These are phyloP conservation scores for Eruca vesicaria DNA, from an alignment of 441 rosid genomes.

Conservation along the genomic window DNA sequence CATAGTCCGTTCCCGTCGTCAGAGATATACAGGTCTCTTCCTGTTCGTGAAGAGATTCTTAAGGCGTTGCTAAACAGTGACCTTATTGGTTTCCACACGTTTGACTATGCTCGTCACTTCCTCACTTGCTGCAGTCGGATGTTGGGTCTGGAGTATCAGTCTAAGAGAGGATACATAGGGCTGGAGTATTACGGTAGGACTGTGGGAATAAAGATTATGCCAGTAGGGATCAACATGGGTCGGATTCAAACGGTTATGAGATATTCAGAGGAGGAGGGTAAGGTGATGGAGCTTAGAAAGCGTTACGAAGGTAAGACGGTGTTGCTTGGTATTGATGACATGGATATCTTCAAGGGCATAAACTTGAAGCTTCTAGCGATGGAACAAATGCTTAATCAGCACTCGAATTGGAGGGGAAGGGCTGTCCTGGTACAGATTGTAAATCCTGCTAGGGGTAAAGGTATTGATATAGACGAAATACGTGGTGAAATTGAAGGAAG, in stretches of 20 bases:
- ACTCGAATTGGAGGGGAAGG: slow-evolving; percentile 47
- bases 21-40: slow-evolving; percentile 51
- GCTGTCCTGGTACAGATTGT: slow-evolving; percentile 54
- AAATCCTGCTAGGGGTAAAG: slow-evolving; percentile 54
- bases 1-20: slow-evolving; percentile 58
- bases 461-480: slow-evolving; percentile 37
- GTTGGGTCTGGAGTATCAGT: slow-evolving; percentile 49
- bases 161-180: slow-evolving; percentile 58
- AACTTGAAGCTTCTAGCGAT: slow-evolving; percentile 52
- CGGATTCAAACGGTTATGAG: slow-evolving; percentile 49
- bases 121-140: slow-evolving; percentile 60
- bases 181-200: slow-evolving; percentile 44
- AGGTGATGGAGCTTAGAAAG: slow-evolving; percentile 39
- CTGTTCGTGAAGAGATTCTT: slow-evolving; percentile 52
- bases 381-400: slow-evolving; percentile 53
- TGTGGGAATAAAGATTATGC: slow-evolving; percentile 55
- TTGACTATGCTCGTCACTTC: slow-evolving; percentile 45
- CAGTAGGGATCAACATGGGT: slow-evolving; percentile 53
- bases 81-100: slow-evolving; percentile 52
- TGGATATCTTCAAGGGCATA: slow-evolving; percentile 53
- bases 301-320: slow-evolving; percentile 48
- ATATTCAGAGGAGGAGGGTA: slow-evolving; percentile 42
- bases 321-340: slow-evolving; percentile 52
- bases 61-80: slow-evolving; percentile 49
- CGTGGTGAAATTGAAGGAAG: slow-evolving; percentile 41